These are phyloP conservation scores for Ceratobasidium theobromae DNA, from an alignment of 1,284 basidiomycete genomes.

Conservation along the genomic window DNA sequence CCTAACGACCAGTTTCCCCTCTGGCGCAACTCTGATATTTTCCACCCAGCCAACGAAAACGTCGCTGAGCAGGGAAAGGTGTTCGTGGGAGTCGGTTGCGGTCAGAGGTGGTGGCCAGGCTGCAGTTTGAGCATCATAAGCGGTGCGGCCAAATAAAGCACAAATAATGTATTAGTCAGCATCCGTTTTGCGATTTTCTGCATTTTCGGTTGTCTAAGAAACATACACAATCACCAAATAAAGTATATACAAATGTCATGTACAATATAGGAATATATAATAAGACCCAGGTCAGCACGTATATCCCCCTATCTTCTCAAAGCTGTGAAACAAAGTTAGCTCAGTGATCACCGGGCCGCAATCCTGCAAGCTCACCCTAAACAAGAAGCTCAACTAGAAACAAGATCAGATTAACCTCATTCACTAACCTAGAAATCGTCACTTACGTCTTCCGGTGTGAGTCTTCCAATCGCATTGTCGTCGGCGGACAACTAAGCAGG, in stretches of 20 bases:
- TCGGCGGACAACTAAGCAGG: slow-evolving; percentile 58
- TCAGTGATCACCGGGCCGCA: not conserved
- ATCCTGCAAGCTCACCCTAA: slow-evolving; percentile 52
- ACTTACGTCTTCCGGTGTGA: slow-evolving; percentile 87
- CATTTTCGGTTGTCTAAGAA: not conserved
- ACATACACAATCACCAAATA: not conserved
- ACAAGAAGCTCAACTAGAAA: slow-evolving; percentile 68
- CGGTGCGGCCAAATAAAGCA: slow-evolving; percentile 22
- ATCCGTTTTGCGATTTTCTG: not conserved
- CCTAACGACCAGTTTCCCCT: not conserved
- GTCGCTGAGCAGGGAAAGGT: not conserved
- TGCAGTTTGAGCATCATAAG: slow-evolving; percentile 18
- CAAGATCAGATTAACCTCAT: slow-evolving; percentile 5
- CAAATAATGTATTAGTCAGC: slow-evolving; percentile 27
- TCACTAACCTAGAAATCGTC: slow-evolving; percentile 15
- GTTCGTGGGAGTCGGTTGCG: slow-evolving; percentile 24
- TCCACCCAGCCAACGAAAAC: not conserved
- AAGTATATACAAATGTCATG: not conserved
- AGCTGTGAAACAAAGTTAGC: slow-evolving; percentile 1
- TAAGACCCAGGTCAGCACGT: not conserved
- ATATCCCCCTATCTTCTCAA: not conserved
- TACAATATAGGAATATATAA: too few species aligned
- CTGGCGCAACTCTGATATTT: not conserved
- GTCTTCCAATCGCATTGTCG: slow-evolving; percentile 82
- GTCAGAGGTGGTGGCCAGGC: slow-evolving; percentile 26